These are phyloP conservation scores for Excoecaria agallocha DNA, from an alignment of 345 rosid species.

Conservation along the genomic window DNA sequence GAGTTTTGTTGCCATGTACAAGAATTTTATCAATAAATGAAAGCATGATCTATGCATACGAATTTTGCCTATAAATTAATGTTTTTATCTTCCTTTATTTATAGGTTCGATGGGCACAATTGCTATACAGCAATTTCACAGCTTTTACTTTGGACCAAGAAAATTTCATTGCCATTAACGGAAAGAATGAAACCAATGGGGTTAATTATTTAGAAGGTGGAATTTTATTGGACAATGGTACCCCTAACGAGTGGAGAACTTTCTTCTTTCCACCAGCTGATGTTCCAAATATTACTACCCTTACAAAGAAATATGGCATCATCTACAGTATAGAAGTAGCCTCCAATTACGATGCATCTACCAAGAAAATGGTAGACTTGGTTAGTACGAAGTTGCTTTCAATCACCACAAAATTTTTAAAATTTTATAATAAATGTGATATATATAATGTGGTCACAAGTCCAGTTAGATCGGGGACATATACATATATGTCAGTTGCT, in stretches of 20 bases:
- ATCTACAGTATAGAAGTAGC: conserved; percentile 23
- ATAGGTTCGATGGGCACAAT: conserved; percentile 22
- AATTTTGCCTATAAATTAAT: too few species aligned
- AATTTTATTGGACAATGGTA: conserved; percentile 24
- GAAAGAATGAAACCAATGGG: background rate
- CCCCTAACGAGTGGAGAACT: conserved; percentile 23
- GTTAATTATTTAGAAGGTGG: conserved; percentile 27
- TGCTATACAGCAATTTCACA: conserved; percentile 23
- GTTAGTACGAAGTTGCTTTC: background rate
- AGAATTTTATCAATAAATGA: too few species aligned
- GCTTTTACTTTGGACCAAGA: conserved; percentile 22
- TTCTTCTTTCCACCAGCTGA: conserved; percentile 13
- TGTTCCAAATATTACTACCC: conserved; percentile 17
- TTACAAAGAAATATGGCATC: conserved; percentile 19
- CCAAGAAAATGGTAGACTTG: background rate
- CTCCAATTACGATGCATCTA: background rate
- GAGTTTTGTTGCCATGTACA: too few species aligned
- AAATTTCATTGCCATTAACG: conserved; percentile 2
- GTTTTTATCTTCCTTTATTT: background rate
- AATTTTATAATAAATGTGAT: too few species aligned
- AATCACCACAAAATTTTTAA: too few species aligned
- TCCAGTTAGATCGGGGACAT: too few species aligned
- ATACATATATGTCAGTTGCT: too few species aligned
- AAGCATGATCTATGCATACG: too few species aligned
- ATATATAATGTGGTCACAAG: too few species aligned